Evolutionary conservation across 371 early-diverging fungal species (phyloP), one percentile per base, ranked within the genome.

Genomic region (Saksenaea oblongispora): DNA sequence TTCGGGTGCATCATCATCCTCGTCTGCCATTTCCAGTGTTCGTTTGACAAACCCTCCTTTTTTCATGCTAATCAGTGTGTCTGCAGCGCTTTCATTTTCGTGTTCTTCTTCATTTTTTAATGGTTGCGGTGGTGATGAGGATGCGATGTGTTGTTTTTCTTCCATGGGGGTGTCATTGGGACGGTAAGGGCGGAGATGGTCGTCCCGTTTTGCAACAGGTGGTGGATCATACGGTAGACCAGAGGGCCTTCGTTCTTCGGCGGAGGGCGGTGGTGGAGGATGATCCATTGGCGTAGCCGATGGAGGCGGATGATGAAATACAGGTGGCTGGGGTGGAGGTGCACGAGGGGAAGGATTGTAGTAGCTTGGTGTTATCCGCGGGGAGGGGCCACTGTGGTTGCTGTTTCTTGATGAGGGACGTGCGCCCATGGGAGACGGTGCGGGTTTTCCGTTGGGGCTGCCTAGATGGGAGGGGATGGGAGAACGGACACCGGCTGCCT

Each of bases 61-160:
- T 5, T 75, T 59, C 63, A 79, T 74, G 13, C 74, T 74, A 62
- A 79, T 79, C 11, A 76, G 51, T 10, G 79, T 74, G 63, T 73
- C 74, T 4, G 76, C 79, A 2, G 76, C 79, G 62, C 65, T 73
- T 10, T 61, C 74, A 66, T 75, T 74, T 34, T 67, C 62, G 18
- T 57, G 53, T 18, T 54, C 35, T 36, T 42, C 41, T 36, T 44
- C 28, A 59, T 57, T 26, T 11, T 13, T 44, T 8, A 34, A 36
- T 13, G 63, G 54, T 15, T 51, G 34, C 44, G 58, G 34, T 3
- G 51, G 53, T 9, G 63, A 15, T 14, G 59, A 59, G 7, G 31
- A 7, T 31, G n/a, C 15, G 55, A 37, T 5, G 42, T 56, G 31
- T 63, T 60, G 51, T 22, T 47, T 47, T 0, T 47, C 51, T 11